Percentiles rank a stretch among this genome's conserved stretches.
These are phyloP conservation scores for Hypoxylon cercidicola DNA, from an alignment of 495 filamentous ascomycete species.

Conservation along the genomic window DNA sequence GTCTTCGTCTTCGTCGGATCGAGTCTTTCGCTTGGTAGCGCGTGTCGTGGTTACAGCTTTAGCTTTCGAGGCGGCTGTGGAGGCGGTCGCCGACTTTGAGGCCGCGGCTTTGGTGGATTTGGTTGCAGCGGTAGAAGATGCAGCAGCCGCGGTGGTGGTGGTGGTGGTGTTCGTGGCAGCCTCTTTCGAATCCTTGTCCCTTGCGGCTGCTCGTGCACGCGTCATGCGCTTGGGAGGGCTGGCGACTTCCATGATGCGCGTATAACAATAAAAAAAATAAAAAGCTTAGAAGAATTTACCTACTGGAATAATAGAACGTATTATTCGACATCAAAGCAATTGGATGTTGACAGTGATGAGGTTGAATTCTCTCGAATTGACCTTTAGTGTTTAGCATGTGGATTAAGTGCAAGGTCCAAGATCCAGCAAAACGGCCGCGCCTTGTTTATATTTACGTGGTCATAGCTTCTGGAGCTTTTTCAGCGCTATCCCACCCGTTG, in stretches of 20 bases:
- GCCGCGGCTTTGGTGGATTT: conserved; percentile 44
- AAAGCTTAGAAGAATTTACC: conserved; percentile 17
- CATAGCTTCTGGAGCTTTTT: conserved; percentile 37
- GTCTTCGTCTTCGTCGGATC: conserved; percentile 56
- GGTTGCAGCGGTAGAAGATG: conserved; percentile 44
- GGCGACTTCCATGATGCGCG: conserved; percentile 55
- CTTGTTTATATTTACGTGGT: conserved; percentile 49
- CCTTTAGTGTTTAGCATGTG: conserved; percentile 23
- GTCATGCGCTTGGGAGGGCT: conserved; percentile 66
- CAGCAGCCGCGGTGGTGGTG: conserved; percentile 38
- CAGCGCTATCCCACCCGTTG: conserved; percentile 28
- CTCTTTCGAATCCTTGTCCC: conserved; percentile 42
- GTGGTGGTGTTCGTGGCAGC: conserved; percentile 48
- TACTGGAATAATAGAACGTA: conserved; percentile 20
- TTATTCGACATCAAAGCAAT: conserved; percentile 19
- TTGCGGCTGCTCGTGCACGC: conserved; percentile 65
- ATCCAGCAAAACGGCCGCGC: too few species aligned
- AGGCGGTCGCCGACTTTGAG: conserved; percentile 32
- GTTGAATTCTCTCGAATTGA: conserved; percentile 6
- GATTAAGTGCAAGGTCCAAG: conserved; percentile 21
- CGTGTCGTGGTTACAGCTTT: conserved; percentile 24
- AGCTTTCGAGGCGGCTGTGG: conserved; percentile 34
- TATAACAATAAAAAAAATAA: conserved; percentile 14
- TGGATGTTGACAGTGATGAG: conserved; percentile 18
- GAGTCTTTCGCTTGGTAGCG: conserved; percentile 58